These are phyloP conservation scores for Oryza rufipogon DNA, from an alignment of 176 grass and related monocot genomes.

Conservation along the genomic window DNA sequence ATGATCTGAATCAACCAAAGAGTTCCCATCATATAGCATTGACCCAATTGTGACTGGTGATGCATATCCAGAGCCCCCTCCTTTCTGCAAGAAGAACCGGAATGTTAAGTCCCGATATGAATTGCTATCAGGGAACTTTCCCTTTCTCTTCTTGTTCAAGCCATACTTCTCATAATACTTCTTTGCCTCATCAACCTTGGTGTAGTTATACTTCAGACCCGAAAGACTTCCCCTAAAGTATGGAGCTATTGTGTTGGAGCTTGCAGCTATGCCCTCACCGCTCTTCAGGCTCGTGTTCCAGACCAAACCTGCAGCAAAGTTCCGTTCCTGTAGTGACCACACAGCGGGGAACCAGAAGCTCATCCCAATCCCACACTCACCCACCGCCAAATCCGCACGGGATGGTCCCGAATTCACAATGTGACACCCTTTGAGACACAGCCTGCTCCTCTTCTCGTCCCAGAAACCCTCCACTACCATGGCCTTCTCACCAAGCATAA, in stretches of 20 bases:
- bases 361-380: conserved; percentile 67
- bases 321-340: conserved; percentile 64
- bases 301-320: conserved; percentile 52
- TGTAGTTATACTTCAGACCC: conserved; percentile 75
- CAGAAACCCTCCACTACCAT: conserved; percentile 79
- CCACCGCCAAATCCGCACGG: conserved; percentile 31
- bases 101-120: conserved; percentile 60
- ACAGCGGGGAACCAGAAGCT: conserved; percentile 74
- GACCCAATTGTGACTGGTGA: conserved; percentile 64
- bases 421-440: conserved; percentile 72
- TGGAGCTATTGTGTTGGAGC: conserved; percentile 28
- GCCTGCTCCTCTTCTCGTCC: conserved; percentile 46
- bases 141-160: conserved; percentile 54
- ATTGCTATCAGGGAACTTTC: conserved; percentile 58
- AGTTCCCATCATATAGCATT: conserved; percentile 51
- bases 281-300: conserved; percentile 45
- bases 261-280: conserved; percentile 26
- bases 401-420: conserved; percentile 41
- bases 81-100: conserved; percentile 38
- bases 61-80: conserved; percentile 55
- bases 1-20: conserved; percentile 7
- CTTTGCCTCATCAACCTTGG: conserved; percentile 58
- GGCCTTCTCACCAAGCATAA: conserved; percentile 49
- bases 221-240: conserved; percentile 43
- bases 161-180: conserved; percentile 44